phyloP scores from a whole-genome alignment of 129 eudicot genomes.

The Flaveria sonorensis region DNA sequence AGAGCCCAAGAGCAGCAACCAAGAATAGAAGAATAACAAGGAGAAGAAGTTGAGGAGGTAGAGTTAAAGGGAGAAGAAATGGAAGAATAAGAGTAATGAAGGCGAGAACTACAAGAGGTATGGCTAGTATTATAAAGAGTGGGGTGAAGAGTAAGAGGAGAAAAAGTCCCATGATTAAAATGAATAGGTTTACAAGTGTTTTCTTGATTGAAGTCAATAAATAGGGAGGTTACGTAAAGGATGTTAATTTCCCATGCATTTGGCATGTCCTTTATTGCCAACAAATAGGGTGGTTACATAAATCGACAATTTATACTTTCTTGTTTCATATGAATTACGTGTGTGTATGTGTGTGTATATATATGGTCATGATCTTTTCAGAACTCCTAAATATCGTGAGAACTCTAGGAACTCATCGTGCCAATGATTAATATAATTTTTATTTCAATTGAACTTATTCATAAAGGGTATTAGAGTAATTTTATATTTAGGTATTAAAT shows the following conservation, averaged over 20 bases:
- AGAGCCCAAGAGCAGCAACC: neutral
- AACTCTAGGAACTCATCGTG: too few species aligned
- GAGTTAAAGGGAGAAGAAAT: neutral
- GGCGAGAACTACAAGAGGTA: neutral
- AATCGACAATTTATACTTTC: too few species aligned
- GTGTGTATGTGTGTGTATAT: too few species aligned
- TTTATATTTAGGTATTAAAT: too few species aligned
- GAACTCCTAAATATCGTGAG: too few species aligned
- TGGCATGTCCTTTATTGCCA: neutral
- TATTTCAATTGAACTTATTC: too few species aligned
- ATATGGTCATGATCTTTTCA: too few species aligned
- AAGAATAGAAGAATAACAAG: neutral
- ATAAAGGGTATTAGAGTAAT: too few species aligned
- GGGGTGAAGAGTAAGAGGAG: neutral
- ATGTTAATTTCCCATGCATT: neutral
- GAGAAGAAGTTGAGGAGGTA: neutral
- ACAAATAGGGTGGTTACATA: too few species aligned
- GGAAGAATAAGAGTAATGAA: neutral
- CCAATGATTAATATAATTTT: too few species aligned
- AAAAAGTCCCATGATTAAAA: constrained; percentile 2
- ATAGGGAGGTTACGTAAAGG: neutral
- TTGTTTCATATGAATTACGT: too few species aligned
- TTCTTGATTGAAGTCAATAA: neutral
- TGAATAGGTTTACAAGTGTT: neutral
- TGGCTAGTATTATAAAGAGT: neutral